phyloP scores from a whole-genome alignment of 2,329 filamentous ascomycete genomes.

The Gaeumannomyces tritici region DNA sequence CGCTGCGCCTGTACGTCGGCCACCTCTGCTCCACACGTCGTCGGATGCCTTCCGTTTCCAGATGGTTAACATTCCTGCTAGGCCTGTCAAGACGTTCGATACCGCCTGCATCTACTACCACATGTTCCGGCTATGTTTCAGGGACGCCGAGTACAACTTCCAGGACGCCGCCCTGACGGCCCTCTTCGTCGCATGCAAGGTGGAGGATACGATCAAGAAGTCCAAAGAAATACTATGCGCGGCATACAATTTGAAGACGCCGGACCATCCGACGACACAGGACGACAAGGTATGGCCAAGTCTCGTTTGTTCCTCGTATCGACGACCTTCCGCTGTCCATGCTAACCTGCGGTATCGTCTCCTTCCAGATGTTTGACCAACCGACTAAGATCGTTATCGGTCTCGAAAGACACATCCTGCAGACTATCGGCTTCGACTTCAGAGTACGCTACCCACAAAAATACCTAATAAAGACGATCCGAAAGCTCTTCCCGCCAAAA shows the following conservation, averaged over 20 bases:
- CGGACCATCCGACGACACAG: slow-evolving; percentile 56
- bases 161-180: slow-evolving; percentile 81
- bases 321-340: neutral
- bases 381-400: slow-evolving; percentile 76
- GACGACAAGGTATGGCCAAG: slow-evolving; percentile 63
- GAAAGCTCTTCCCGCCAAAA: slow-evolving; percentile 37
- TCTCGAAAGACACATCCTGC: slow-evolving; percentile 84
- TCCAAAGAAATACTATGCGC: slow-evolving; percentile 87
- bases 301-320: neutral
- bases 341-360: slow-evolving; percentile 1
- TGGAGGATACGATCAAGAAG: slow-evolving; percentile 97
- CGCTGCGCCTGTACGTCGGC: slow-evolving; percentile 61
- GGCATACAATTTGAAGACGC: slow-evolving; percentile 73
- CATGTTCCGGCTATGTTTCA: slow-evolving; percentile 78
- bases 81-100: slow-evolving; percentile 83
- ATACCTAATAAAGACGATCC: slow-evolving; percentile 69
- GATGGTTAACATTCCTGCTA: slow-evolving; percentile 20
- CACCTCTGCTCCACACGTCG: neutral
- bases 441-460: slow-evolving; percentile 82
- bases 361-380: slow-evolving; percentile 62
- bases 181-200: slow-evolving; percentile 90
- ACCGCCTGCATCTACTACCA: slow-evolving; percentile 91
- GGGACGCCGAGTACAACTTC: slow-evolving; percentile 78
- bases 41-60: neutral
- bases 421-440: slow-evolving; percentile 90